Evolutionary conservation across 768 basidiomycete genomes (phyloP), one percentile per base, ranked within the genome.

Genomic region (Stropharia rugosoannulata): DNA sequence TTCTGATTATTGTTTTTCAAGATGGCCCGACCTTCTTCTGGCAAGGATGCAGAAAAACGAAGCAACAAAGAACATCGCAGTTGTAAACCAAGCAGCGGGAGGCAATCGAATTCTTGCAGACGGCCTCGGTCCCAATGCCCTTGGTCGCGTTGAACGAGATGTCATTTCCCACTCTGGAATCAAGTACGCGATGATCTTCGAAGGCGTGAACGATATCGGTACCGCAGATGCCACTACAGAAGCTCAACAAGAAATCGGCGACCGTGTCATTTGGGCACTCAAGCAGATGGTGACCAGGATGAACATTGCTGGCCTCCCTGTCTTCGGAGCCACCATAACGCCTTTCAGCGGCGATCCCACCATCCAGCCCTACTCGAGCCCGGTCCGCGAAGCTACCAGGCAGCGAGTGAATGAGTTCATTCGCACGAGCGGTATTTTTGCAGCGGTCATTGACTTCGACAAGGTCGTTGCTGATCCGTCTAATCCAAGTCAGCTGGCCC

Each of bases 151-250:
- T 67, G 79, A 81, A 57, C 70, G 81, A 7, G 81, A 81, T 63
- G 79, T 80, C 32, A 72, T 82, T 42, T 59, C 78, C 5, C 79
- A 80, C 36, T 66, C 76, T 25, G 74, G 75, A n/a, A 72, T 79
- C 44, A 68, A 67, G 39, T 80, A 70, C 64, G 75, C 71, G 29
- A 76, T 81, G 71, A 74, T 82, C 61, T 80, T 80, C 65, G 78
- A 79, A 61, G 80, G 80, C 49, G 78, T 80, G 22, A 82, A 81
- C 72, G 81, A 81, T 70, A 79, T 81, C 50, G 80, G 80, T 4
- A 69, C 68, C 5, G 76, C 74, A 4, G 59, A 58, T 7, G 61
- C 76, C 29, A 70, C 68, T n/a, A 46, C 63, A 0, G 68, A 59
- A 8, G 68, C 67, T 12, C 78, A 81, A 66, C 55, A 66, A 40